Conservation (phyloP, 164 flowering plant species). For the Chimonanthus praecox region DNA sequence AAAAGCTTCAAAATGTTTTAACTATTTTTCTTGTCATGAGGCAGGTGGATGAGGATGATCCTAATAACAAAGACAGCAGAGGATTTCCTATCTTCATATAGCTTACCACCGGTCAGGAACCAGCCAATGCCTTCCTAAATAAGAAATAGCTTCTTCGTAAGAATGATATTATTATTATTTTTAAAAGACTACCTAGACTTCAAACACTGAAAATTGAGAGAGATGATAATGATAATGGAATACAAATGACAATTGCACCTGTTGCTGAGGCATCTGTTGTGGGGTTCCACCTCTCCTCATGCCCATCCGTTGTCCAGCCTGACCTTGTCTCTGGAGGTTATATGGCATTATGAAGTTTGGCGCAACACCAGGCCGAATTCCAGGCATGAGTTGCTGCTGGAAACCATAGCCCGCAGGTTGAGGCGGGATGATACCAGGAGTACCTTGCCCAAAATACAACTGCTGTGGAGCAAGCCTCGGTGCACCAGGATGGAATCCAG, state of each 20-base stretch:
- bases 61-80: too few relatives aligned
- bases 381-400: conserved; percentile 65
- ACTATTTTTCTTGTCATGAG: too few relatives aligned
- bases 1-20: too few relatives aligned
- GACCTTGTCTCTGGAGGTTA: conserved; percentile 62
- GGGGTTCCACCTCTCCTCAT: conserved; percentile 47
- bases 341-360: conserved; percentile 66
- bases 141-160: too few relatives aligned
- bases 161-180: too few relatives aligned
- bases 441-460: conserved; percentile 62
- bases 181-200: too few relatives aligned
- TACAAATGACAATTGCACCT: neutral
- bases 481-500: conserved; percentile 48
- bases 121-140: too few relatives aligned
- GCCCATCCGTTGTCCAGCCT: conserved; percentile 52
- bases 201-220: too few relatives aligned
- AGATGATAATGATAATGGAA: too few relatives aligned
- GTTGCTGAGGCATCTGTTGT: conserved; percentile 41
- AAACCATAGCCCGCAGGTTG: conserved; percentile 63
- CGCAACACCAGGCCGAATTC: conserved; percentile 35
- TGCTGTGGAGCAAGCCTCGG: conserved; percentile 65
- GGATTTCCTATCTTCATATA: too few relatives aligned
- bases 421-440: conserved; percentile 49
- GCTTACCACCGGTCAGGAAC: too few relatives aligned
- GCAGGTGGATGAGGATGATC: too few relatives aligned